Percentiles rank a stretch among this genome's conserved stretches.
Evolutionary conservation across 805 yeast species (phyloP).

Genomic region (Cyberlindnera euphorbiae): DNA sequence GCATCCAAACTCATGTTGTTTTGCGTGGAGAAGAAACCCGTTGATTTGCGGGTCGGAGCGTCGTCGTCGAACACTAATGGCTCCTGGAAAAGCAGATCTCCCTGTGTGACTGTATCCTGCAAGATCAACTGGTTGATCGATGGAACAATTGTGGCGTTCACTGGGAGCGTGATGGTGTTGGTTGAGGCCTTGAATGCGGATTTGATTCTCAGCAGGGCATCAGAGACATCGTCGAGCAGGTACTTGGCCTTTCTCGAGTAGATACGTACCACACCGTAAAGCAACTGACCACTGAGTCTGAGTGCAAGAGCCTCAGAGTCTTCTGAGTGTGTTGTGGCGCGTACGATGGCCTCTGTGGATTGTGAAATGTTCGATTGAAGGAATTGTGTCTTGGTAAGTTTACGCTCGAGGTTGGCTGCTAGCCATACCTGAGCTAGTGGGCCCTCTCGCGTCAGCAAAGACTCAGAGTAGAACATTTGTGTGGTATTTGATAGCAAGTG

Average conservation of each 20-base stretch:
- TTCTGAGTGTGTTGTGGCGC: slow-evolving; percentile 27
- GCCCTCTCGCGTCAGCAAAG: slow-evolving; percentile 61
- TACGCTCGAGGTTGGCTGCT: slow-evolving; percentile 83
- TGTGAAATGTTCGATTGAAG: slow-evolving; percentile 65
- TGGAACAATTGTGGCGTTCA: slow-evolving; percentile 54
- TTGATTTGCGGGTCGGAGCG: slow-evolving; percentile 14
- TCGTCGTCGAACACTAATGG: slow-evolving; percentile 37
- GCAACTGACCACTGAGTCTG: slow-evolving; percentile 77
- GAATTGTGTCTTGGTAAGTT: slow-evolving; percentile 65
- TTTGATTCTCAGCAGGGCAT: slow-evolving; percentile 65
- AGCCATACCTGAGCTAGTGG: slow-evolving; percentile 90
- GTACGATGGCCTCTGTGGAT: slow-evolving; percentile 61
- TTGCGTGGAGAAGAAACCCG: slow-evolving; percentile 16
- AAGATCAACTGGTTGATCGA: slow-evolving; percentile 57
- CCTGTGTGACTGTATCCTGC: slow-evolving; percentile 74
- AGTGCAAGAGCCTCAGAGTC: slow-evolving; percentile 60
- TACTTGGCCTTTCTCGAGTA: slow-evolving; percentile 83
- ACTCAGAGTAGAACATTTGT: slow-evolving; percentile 46
- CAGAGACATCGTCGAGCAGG: slow-evolving; percentile 76
- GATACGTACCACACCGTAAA: slow-evolving; percentile 82
- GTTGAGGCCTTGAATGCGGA: slow-evolving; percentile 50
- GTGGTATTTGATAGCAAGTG: neutral
- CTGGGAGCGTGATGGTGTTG: slow-evolving; percentile 50
- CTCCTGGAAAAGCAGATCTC: slow-evolving; percentile 66
- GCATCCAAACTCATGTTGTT: slow-evolving; percentile 22